Conservation (phyloP, 345 rosid genomes). For the Limnanthes douglasii region DNA sequence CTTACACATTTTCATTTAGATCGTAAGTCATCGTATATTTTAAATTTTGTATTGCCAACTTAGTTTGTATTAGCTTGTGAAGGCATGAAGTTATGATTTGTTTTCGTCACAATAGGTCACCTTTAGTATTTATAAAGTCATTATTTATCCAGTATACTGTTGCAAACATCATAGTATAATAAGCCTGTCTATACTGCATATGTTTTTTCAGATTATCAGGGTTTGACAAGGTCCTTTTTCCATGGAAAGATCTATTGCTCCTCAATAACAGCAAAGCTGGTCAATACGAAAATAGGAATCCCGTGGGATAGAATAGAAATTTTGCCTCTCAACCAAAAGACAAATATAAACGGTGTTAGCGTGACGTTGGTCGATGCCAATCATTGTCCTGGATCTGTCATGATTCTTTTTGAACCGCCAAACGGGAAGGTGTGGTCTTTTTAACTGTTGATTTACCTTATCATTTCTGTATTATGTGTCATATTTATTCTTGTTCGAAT, state of each 20-base stretch:
- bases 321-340: slow-evolving; percentile 57
- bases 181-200: not conserved
- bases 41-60: not conserved
- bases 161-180: no score
- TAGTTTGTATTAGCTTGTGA: slow-evolving; percentile 4
- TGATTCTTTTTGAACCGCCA: slow-evolving; percentile 78
- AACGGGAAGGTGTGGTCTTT: slow-evolving; percentile 65
- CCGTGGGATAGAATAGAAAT: slow-evolving; percentile 71
- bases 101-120: not conserved
- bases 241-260: slow-evolving; percentile 94
- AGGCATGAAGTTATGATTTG: not conserved
- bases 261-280: slow-evolving; percentile 67
- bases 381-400: slow-evolving; percentile 87
- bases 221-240: slow-evolving; percentile 67
- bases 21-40: slow-evolving; percentile 42
- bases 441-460: not conserved
- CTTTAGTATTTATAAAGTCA: not conserved
- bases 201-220: slow-evolving; percentile 76
- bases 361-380: slow-evolving; percentile 92
- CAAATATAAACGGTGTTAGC: slow-evolving; percentile 38
- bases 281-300: slow-evolving; percentile 76
- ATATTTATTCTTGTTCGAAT: not conserved
- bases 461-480: not conserved
- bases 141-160: no score
- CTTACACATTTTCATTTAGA: slow-evolving; percentile 95